Evolutionary conservation across 192 early-diverging fungal species (phyloP).

Genomic region (Gigaspora rosea): DNA sequence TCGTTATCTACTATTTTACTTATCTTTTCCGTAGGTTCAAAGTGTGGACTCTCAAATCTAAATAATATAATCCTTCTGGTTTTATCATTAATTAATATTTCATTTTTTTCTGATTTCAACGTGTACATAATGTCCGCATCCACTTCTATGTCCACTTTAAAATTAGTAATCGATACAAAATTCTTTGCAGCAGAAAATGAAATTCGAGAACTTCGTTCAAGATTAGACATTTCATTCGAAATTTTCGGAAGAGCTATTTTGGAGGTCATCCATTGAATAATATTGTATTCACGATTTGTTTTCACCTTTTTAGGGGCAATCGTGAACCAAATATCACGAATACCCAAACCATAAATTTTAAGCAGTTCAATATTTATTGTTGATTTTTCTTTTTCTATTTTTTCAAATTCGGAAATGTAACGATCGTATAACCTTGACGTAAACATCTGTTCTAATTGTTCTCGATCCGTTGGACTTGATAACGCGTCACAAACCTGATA

Average conservation of each 20-base stretch:
- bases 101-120: slow-evolving; percentile 8
- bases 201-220: slow-evolving; percentile 31
- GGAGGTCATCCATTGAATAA: slow-evolving; percentile 46
- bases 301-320: slow-evolving; percentile 34
- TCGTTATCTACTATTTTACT: not conserved
- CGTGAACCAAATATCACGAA: slow-evolving; percentile 43
- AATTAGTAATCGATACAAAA: slow-evolving; percentile 36
- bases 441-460: slow-evolving; percentile 23
- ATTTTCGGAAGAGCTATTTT: slow-evolving; percentile 30
- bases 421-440: slow-evolving; percentile 35
- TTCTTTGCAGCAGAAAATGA: slow-evolving; percentile 18
- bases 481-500: slow-evolving; percentile 25
- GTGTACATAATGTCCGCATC: slow-evolving; percentile 45
- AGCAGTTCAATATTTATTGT: slow-evolving; percentile 35
- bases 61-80: slow-evolving; percentile 38
- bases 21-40: slow-evolving; percentile 33
- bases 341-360: slow-evolving; percentile 39
- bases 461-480: not conserved
- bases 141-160: slow-evolving; percentile 47
- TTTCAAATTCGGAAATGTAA: slow-evolving; percentile 21
- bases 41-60: slow-evolving; percentile 47
- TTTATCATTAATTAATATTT: slow-evolving; percentile 37
- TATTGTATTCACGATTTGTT: slow-evolving; percentile 27
- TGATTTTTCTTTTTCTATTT: slow-evolving; percentile 18
- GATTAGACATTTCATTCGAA: slow-evolving; percentile 13